Conservation (phyloP, 2,329 filamentous ascomycete genomes). For the Cladosporium halotolerans region DNA sequence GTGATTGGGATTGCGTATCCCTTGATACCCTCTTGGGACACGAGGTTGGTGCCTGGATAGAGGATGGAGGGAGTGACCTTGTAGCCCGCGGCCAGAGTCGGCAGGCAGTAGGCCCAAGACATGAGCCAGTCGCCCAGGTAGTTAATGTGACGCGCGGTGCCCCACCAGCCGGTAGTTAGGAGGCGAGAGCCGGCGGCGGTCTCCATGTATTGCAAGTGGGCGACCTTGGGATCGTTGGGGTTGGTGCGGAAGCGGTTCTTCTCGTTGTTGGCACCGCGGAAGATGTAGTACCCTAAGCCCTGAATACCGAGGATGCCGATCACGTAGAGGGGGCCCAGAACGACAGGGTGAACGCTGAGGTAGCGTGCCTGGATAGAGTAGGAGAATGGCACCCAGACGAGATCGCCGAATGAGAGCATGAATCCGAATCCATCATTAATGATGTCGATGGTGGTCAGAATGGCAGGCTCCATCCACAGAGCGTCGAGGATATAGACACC, state of each 20-base stretch:
- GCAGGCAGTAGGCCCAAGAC: constrained; percentile 83
- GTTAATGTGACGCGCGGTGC: constrained; percentile 85
- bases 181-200: constrained; percentile 77
- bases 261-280: constrained; percentile 88
- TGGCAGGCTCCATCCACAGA: constrained; percentile 78
- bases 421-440: constrained; percentile 89
- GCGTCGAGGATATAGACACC: constrained; percentile 77
- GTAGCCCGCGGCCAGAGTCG: constrained; percentile 80
- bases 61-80: constrained; percentile 57
- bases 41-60: constrained; percentile 53
- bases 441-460: constrained; percentile 91
- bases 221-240: constrained; percentile 70
- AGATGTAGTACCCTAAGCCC: constrained; percentile 74
- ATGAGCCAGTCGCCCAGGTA: constrained; percentile 94
- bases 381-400: constrained; percentile 87
- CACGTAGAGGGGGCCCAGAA: constrained; percentile 65
- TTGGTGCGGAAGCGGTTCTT: constrained; percentile 92
- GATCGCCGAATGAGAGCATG: constrained; percentile 89
- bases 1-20: constrained; percentile 85
- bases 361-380: constrained; percentile 83
- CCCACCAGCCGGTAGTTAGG: constrained; percentile 88
- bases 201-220: constrained; percentile 77
- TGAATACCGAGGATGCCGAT: constrained; percentile 61
- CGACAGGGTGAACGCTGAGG: constrained; percentile 71
- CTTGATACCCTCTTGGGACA: constrained; percentile 52